Conservation (phyloP, 345 rosid species). For the Sapria himalayana region DNA sequence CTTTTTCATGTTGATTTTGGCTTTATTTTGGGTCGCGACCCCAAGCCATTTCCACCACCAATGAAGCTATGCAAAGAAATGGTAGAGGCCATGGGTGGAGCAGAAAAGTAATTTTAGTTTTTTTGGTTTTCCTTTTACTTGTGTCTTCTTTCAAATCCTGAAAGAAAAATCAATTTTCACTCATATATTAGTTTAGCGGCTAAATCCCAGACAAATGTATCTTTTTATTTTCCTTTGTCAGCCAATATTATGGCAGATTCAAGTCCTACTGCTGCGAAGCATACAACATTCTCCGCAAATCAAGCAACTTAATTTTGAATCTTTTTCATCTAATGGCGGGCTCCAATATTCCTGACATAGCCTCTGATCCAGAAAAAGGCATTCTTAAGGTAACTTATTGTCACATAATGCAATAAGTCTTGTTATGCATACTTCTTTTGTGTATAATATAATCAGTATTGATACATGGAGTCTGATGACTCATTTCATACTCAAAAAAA, state of each 20-base stretch:
- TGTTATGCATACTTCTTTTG: too few relatives aligned
- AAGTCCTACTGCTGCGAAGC: conserved; percentile 98
- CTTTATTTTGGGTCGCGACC: conserved; percentile 92
- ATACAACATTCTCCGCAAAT: conserved; percentile 94
- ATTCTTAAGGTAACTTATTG: conserved; percentile 71
- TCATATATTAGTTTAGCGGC: too few relatives aligned
- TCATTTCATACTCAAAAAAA: too few relatives aligned
- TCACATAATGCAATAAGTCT: too few relatives aligned
- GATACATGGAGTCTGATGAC: background rate
- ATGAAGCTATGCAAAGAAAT: conserved; percentile 99
- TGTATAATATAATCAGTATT: too few relatives aligned
- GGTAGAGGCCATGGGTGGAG: conserved; percentile 99
- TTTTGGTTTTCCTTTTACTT: background rate
- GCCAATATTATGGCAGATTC: conserved; percentile 89
- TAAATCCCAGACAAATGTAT: too few relatives aligned
- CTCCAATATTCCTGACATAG: conserved; percentile 89
- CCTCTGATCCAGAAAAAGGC: conserved; percentile 94
- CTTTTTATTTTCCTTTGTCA: conserved; percentile 24
- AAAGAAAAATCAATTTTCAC: too few relatives aligned
- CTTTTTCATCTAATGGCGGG: conserved; percentile 97
- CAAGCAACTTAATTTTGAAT: conserved; percentile 85
- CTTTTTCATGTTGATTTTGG: conserved; percentile 98
- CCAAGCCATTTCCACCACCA: conserved; percentile 98
- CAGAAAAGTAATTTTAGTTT: conserved; percentile 43
- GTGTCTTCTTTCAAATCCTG: background rate